These are phyloP conservation scores for Didymella segeticola DNA, from an alignment of 2,329 filamentous ascomycete genomes.

Conservation along the genomic window DNA sequence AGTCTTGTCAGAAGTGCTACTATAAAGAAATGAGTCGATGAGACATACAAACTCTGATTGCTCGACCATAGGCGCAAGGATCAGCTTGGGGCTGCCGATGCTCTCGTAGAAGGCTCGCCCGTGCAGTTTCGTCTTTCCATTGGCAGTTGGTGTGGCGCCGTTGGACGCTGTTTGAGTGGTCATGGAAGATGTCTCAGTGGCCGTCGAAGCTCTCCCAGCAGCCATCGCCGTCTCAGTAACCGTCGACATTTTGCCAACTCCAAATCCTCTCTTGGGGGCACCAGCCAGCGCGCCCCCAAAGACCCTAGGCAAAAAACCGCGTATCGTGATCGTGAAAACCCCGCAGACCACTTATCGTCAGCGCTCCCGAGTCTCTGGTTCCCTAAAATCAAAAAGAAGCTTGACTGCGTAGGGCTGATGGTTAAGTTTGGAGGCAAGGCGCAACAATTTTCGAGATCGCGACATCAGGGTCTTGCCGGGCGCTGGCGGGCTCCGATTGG, in stretches of 20 bases:
- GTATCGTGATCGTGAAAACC: too few relatives aligned
- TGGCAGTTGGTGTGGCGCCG: conserved; percentile 17
- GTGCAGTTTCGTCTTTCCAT: conserved; percentile 65
- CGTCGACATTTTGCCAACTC: conserved; percentile 15
- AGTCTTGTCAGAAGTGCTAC: conserved; percentile 13
- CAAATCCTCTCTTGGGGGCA: conserved; percentile 19
- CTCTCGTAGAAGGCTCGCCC: conserved; percentile 94
- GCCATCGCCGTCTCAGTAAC: too few relatives aligned
- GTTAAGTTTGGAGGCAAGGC: neutral
- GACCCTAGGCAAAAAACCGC: conserved; percentile 16
- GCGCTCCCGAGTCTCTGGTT: neutral
- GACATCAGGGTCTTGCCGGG: conserved; percentile 19
- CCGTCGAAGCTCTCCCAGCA: conserved; percentile 25
- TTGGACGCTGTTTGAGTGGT: conserved; percentile 15
- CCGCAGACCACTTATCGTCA: too few relatives aligned
- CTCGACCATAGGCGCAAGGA: conserved; percentile 97
- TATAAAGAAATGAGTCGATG: conserved; percentile 1
- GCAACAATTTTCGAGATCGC: conserved; percentile 12
- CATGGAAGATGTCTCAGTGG: conserved; percentile 21
- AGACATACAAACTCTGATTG: conserved; percentile 90
- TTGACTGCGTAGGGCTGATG: neutral
- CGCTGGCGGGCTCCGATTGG: neutral
- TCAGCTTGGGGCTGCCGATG: conserved; percentile 86
- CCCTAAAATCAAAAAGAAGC: too few relatives aligned
- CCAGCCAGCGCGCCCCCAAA: conserved; percentile 33